Base-by-base conservation (phyloP, 768 basidiomycete genomes). In the Suillus decipiens region DNA sequence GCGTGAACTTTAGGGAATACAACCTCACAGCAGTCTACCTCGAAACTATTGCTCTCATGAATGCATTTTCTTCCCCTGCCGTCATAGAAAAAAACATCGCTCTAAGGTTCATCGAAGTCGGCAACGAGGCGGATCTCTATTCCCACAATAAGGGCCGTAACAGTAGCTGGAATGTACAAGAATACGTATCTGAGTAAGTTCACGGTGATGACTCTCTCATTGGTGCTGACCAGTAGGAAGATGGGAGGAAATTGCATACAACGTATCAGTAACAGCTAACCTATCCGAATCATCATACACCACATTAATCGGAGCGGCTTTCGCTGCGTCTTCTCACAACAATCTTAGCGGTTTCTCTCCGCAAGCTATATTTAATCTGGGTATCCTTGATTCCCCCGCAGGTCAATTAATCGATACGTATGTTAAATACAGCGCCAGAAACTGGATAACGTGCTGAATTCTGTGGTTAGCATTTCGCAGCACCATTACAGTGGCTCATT, bases 91-190 rank as follows among this genome's bases (percentile, higher is more conserved):
- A 80, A 0, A 76, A 79, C 14, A 81, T 87, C 45, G 75, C 73
- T 1, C 77, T 88, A 22, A 85, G 86, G 61, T 79, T 81, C n/a
- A 77, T 88, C 60, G 85, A 88, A 67, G 79, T 86, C 53, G 87
- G 87, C 12, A 88, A 89, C 58, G 86, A 88, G 72, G 77, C 86
- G 0, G 85, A 89, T 70, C 69, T 87, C 12, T 88, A 86, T 70
- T 48, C 42, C 22, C 74, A 73, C 61, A 84, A 85, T 61, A 82
- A 81, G 2, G 70, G 74, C 14, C 76, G 86, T 57, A 59, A 76
- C 39, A 67, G 68, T 5, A 70, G 66, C 17, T 86, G 81, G 66
- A 81, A 70, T 55, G 70, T 79, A 28, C 66, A 72, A 7, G 73
- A 83, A 70, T 86, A 86, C 66, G 79, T 84, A 36, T 59, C 70